phyloP scores from a whole-genome alignment of 441 rosid genomes.

The Bruguiera hainesii region DNA sequence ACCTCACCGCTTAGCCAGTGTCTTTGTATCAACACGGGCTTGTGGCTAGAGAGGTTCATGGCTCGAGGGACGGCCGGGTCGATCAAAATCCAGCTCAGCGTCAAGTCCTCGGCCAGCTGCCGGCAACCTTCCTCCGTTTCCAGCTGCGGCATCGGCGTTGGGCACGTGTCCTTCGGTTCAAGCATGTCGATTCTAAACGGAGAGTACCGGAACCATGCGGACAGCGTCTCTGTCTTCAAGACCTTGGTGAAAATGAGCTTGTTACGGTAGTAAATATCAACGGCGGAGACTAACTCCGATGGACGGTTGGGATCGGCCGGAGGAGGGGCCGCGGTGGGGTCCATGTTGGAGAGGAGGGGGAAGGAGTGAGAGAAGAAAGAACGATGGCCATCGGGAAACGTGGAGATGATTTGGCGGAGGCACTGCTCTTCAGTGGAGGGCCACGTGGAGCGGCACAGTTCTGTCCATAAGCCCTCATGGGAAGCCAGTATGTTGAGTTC shows the following conservation, averaged over 20 bases:
- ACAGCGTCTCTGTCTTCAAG: constrained; percentile 52
- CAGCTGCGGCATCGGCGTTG: constrained; percentile 39
- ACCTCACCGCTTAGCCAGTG: constrained; percentile 77
- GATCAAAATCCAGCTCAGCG: constrained; percentile 70
- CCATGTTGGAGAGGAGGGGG: constrained; percentile 24
- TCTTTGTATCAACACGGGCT: constrained; percentile 52
- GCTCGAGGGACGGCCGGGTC: constrained; percentile 52
- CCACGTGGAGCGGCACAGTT: constrained; percentile 54
- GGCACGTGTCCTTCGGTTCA: constrained; percentile 56
- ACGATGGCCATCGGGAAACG: constrained; percentile 45
- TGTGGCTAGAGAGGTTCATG: constrained; percentile 57
- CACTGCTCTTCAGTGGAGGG: constrained; percentile 54
- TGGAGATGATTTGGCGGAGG: constrained; percentile 31
- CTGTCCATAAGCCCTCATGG: constrained; percentile 45
- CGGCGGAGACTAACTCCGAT: constrained; percentile 61
- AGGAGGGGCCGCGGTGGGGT: background rate
- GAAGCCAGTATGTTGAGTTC: constrained; percentile 47
- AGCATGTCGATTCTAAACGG: constrained; percentile 68
- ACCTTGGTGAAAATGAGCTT: constrained; percentile 44
- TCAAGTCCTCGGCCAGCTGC: constrained; percentile 42
- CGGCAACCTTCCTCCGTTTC: constrained; percentile 37
- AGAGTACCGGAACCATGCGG: constrained; percentile 63
- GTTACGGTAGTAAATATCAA: constrained; percentile 50
- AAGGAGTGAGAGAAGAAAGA: constrained; percentile 65
- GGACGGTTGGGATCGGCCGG: constrained; percentile 23